A percentile compares a stretch with the other conserved stretches of the same genome.
Conservation (phyloP, 768 basidiomycete species). For the Dioszegia crocea region DNA sequence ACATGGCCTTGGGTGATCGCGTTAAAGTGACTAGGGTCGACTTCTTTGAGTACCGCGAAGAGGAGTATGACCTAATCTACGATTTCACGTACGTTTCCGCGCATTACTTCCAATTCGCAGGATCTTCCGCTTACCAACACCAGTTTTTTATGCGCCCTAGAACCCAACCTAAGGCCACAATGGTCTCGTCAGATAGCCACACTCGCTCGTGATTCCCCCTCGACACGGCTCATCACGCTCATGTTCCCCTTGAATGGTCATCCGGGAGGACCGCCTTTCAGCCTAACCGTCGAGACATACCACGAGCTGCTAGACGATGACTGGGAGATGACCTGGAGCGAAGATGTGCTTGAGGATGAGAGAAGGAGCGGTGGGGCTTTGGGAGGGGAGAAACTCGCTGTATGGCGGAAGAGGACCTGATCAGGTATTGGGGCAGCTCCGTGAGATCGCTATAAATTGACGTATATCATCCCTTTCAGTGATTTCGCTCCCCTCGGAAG, state of each 20-base stretch:
- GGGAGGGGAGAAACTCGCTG: slow-evolving; percentile 25
- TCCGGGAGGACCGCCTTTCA: slow-evolving; percentile 28
- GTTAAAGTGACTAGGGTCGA: slow-evolving; percentile 17
- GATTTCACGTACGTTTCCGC: slow-evolving; percentile 42
- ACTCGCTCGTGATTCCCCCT: slow-evolving; percentile 12
- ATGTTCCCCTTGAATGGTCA: slow-evolving; percentile 38
- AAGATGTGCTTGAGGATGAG: slow-evolving; percentile 20
- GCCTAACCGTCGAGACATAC: slow-evolving; percentile 29
- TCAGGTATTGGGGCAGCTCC: background rate
- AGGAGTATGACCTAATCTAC: slow-evolving; percentile 33
- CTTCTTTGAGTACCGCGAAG: slow-evolving; percentile 31
- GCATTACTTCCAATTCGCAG: background rate
- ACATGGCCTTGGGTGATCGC: background rate
- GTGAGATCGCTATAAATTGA: background rate
- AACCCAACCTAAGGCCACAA: slow-evolving; percentile 18
- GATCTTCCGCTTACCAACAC: background rate
- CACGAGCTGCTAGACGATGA: slow-evolving; percentile 34
- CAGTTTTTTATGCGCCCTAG: slow-evolving; percentile 46
- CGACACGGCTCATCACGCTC: slow-evolving; percentile 35
- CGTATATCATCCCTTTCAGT: no score
- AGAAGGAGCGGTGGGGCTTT: slow-evolving; percentile 17
- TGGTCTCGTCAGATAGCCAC: slow-evolving; percentile 28
- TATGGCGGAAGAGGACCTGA: slow-evolving; percentile 19
- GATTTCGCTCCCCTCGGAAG: no score
- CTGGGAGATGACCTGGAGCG: slow-evolving; percentile 30